These are phyloP conservation scores for Vitis rotundifolia DNA, from an alignment of 164 flowering plant species.

Conservation along the genomic window DNA sequence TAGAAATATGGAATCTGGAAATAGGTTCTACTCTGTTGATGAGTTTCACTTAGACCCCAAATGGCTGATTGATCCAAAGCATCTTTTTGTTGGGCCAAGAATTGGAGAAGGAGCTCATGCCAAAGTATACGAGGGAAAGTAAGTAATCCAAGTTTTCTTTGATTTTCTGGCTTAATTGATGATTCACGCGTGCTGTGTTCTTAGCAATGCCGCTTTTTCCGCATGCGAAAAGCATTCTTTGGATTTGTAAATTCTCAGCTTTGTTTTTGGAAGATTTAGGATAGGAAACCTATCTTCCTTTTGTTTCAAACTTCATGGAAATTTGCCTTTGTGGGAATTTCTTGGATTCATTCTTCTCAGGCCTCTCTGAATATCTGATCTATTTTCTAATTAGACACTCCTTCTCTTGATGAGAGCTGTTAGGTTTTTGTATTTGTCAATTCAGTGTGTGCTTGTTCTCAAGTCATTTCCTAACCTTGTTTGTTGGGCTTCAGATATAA, in stretches of 20 bases:
- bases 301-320: neutral
- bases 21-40: slow-evolving; percentile 37
- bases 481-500: slow-evolving; percentile 48
- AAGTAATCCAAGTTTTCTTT: slow-evolving; percentile 31
- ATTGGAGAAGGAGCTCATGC: slow-evolving; percentile 93
- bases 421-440: no score
- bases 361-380: no score
- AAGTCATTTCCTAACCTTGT: neutral
- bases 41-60: slow-evolving; percentile 59
- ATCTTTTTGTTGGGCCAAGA: slow-evolving; percentile 76
- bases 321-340: neutral
- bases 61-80: slow-evolving; percentile 76
- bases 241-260: neutral
- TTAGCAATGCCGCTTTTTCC: no score
- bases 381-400: neutral
- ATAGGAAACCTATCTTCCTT: neutral
- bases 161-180: slow-evolving; percentile 1
- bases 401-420: neutral
- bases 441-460: neutral
- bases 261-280: neutral
- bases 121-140: slow-evolving; percentile 90
- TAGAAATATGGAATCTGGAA: slow-evolving; percentile 42
- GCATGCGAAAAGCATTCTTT: neutral
- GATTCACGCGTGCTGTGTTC: neutral
- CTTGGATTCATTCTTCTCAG: no score